Evolutionary conservation across 441 rosid genomes (phyloP).

Genomic region (Dalechampia spathulata): DNA sequence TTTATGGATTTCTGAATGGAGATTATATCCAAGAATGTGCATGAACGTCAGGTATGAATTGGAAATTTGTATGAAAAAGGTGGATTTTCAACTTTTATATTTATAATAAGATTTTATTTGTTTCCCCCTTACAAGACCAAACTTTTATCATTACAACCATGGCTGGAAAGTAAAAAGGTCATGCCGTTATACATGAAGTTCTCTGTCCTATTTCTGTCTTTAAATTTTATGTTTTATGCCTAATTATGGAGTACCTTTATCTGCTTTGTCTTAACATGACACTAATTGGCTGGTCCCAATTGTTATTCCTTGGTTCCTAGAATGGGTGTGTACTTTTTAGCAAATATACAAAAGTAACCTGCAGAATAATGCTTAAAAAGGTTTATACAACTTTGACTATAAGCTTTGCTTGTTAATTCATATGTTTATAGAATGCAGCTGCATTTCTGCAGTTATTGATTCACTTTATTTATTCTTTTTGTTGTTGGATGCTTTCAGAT

Average conservation of each 20-base stretch:
- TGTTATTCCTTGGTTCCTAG: background rate
- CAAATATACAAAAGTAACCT: no score
- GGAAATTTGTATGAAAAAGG: background rate
- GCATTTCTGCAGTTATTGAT: slow-evolving; percentile 1
- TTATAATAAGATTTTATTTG: background rate
- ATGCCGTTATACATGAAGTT: background rate
- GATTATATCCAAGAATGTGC: background rate
- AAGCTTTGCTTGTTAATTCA: background rate
- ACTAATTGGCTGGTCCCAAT: no score
- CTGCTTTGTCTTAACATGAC: background rate
- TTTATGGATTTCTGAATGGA: slow-evolving; percentile 3
- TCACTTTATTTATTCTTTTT: slow-evolving; percentile 5
- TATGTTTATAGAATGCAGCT: background rate
- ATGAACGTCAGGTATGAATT: background rate
- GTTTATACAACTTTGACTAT: background rate
- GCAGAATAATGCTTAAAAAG: background rate
- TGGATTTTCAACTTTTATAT: background rate
- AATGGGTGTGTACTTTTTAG: background rate
- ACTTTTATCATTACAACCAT: background rate
- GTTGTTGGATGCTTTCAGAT: slow-evolving; percentile 38
- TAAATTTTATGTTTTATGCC: no score
- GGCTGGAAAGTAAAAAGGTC: background rate
- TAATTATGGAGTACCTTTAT: background rate
- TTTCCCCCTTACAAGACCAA: background rate
- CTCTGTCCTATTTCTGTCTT: background rate